Evolutionary conservation across 2,329 filamentous ascomycete genomes (phyloP).

Genomic region (Leptographium wingfieldii): DNA sequence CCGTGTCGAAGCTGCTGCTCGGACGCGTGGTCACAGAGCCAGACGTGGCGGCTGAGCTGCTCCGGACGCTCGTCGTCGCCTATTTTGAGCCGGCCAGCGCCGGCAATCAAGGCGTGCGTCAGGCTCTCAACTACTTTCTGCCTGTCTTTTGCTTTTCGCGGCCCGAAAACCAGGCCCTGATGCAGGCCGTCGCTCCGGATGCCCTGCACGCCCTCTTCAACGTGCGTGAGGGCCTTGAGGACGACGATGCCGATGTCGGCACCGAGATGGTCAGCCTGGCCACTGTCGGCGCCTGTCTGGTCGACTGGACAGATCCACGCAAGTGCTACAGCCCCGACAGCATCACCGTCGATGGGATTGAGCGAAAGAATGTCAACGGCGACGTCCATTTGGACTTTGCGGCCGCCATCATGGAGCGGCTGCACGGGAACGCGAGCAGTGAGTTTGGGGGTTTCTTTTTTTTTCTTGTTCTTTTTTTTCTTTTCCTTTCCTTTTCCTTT

Average conservation of each 20-base stretch:
- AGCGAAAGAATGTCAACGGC: conserved; percentile 54
- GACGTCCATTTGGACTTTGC: conserved; percentile 74
- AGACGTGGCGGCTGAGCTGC: conserved; percentile 56
- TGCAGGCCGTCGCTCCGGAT: conserved; percentile 61
- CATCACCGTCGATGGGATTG: conserved; percentile 32
- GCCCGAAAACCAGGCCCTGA: conserved; percentile 67
- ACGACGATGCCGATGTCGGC: conserved; percentile 60
- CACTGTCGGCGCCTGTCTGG: conserved; percentile 67
- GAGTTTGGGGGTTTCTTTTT: conserved; percentile 23
- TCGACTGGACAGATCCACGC: conserved; percentile 91
- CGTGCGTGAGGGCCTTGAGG: conserved; percentile 57
- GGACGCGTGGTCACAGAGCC: conserved; percentile 63
- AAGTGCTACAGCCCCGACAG: conserved; percentile 49
- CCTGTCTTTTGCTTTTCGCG: conserved; percentile 88
- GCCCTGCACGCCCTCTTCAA: conserved; percentile 65
- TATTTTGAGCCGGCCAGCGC: conserved; percentile 83
- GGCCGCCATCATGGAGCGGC: conserved; percentile 60
- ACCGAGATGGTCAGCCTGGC: conserved; percentile 70
- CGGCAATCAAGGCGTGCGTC: conserved; percentile 68
- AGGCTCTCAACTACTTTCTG: conserved; percentile 85
- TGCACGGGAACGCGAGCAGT: conserved; percentile 56
- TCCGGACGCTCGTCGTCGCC: conserved; percentile 70
- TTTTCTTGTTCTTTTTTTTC: not conserved
- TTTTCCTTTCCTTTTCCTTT: not conserved
- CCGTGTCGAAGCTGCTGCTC: conserved; percentile 76